Evolutionary conservation across 352 stramenopile species (phyloP), one percentile per base, ranked within the genome.

Genomic region (Pythium guiyangense): DNA sequence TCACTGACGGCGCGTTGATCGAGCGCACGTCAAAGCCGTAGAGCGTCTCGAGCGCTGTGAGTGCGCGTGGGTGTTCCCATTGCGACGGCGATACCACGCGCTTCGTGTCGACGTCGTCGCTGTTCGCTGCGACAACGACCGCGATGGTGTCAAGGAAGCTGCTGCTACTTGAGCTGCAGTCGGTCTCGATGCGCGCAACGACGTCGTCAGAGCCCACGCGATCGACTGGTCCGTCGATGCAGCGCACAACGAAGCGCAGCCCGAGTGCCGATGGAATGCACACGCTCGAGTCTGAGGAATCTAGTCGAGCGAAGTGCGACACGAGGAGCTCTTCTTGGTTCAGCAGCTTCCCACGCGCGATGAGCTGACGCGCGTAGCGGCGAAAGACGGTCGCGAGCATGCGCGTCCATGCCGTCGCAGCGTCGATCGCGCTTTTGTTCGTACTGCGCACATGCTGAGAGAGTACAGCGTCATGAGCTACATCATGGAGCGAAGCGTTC

Each of bases 301-400:
- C 22, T 4, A 64, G 3, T 31, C 55, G 51, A 12, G 34, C 35
- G 26, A 84, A 49, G 2, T 50, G 58, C 20, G 55, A 49, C 20
- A 84, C 69, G 12, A 75, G 49, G 31, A 84, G 51, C 59, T 84
- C 69, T 15, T 71, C 62, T 29, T 69, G 61, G 57, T 84, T 84
- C 49, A 80, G 58, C 11, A 84, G 53, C 49, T 71, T 74, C 8
- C 74, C 74, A 22, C 64, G n/a, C 25, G 81, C 60, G 4, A 66
- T 3, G 34, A 81, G 17, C 8, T 60, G 35, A 0, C 61, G 66
- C 0, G 61, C 48, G 12, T 57, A 81, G 12, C 74, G 69, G 3
- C 69, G 69, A 26, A 70, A 70, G 6, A 80, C 5, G 26, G 61
- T 62, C 27, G 42, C 45, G 46, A 74, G 39, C 12, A 60, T 43